phyloP scores from a whole-genome alignment of 139 green algal genomes.

The Chara braunii region DNA sequence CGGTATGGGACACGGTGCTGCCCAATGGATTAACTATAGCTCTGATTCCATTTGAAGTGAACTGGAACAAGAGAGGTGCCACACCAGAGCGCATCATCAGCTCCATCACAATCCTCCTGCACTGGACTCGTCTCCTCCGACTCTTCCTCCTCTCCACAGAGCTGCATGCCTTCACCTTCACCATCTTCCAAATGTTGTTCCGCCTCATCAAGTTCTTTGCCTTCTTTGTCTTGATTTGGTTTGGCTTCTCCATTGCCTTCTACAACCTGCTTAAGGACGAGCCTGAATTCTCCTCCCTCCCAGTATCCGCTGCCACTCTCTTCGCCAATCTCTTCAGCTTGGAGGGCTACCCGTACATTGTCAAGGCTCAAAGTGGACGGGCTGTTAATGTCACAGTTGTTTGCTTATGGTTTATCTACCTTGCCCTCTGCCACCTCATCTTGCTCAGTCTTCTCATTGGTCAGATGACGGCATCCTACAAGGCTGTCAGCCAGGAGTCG shows the following conservation, averaged over 20 bases:
- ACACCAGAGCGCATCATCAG: background rate
- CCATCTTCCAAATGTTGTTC: background rate
- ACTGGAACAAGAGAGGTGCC: no score
- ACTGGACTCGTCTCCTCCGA: background rate
- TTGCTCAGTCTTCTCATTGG: background rate
- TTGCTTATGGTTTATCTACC: background rate
- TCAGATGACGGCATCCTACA: background rate
- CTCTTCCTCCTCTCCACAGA: background rate
- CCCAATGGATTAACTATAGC: no score
- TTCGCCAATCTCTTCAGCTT: background rate
- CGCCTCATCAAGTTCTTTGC: background rate
- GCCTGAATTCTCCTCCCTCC: background rate
- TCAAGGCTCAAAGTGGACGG: background rate
- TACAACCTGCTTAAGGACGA: background rate
- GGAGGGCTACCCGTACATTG: background rate
- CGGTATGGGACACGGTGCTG: no score
- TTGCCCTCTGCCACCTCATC: background rate
- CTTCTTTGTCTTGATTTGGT: background rate
- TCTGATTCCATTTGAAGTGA: no score
- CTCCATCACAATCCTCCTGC: background rate
- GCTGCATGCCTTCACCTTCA: background rate
- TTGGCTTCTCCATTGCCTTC: background rate
- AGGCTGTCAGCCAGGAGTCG: background rate
- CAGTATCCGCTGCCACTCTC: background rate
- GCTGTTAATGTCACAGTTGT: background rate